Conservation (phyloP, 2,329 filamentous ascomycete species). For the Alternaria panax region DNA sequence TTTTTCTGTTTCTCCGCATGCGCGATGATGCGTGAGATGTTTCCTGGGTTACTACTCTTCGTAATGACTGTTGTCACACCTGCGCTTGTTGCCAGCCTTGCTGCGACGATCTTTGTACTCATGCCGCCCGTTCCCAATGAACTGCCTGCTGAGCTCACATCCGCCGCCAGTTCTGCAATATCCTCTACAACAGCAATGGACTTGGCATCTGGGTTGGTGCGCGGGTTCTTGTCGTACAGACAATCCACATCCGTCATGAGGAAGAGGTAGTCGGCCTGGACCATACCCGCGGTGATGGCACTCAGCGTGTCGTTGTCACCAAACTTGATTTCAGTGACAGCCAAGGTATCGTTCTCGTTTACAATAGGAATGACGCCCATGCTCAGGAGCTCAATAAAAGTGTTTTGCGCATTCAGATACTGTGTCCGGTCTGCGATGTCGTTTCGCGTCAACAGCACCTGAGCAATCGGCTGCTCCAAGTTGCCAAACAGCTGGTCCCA, state of each 20-base stretch:
- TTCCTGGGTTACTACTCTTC: slow-evolving; percentile 89
- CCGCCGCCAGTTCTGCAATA: slow-evolving; percentile 80
- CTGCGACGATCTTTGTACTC: slow-evolving; percentile 96
- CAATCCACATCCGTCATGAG: slow-evolving; percentile 99
- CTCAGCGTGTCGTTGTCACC: slow-evolving; percentile 98
- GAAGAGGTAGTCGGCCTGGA: slow-evolving; percentile 94
- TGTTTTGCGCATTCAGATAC: slow-evolving; percentile 97
- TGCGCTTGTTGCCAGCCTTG: slow-evolving; percentile 87
- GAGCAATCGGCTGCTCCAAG: slow-evolving; percentile 87
- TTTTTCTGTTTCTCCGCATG: slow-evolving; percentile 73
- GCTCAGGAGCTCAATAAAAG: slow-evolving; percentile 84
- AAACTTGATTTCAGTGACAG: slow-evolving; percentile 98
- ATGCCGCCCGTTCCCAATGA: slow-evolving; percentile 93
- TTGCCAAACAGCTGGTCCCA: slow-evolving; percentile 95
- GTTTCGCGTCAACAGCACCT: slow-evolving; percentile 91
- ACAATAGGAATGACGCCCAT: slow-evolving; percentile 98
- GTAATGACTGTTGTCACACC: slow-evolving; percentile 97
- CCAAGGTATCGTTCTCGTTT: slow-evolving; percentile 97
- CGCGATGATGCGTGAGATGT: slow-evolving; percentile 84
- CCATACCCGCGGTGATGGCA: slow-evolving; percentile 96
- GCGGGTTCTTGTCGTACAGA: slow-evolving; percentile 94
- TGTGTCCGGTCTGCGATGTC: slow-evolving; percentile 96
- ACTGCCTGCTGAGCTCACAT: slow-evolving; percentile 90
- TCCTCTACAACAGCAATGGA: slow-evolving; percentile 94
- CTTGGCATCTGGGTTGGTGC: slow-evolving; percentile 81